Conservation (phyloP, 2,329 filamentous ascomycete species). For the Cladosporium cucumerinum region DNA sequence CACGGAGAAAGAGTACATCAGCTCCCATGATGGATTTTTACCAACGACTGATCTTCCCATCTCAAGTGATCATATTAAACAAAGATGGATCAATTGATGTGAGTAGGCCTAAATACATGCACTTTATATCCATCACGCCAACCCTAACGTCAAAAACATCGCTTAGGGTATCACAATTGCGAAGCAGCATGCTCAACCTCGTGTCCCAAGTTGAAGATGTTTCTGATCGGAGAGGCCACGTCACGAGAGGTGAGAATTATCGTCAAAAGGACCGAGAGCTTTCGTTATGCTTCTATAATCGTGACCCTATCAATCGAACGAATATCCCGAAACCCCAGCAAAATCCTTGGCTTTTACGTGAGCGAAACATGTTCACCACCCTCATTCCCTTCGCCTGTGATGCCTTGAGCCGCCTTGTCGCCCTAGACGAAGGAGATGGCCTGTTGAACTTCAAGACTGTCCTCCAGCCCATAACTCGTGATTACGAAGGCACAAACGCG, state of each 20-base stretch:
- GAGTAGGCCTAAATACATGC: too few species aligned
- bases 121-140: neutral
- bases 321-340: too few species aligned
- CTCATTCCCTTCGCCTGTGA: neutral
- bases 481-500: neutral
- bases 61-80: too few species aligned
- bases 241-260: neutral
- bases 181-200: neutral
- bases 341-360: too few species aligned
- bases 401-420: neutral
- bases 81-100: too few species aligned
- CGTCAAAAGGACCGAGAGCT: neutral
- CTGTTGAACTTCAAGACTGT: neutral
- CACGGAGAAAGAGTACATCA: too few species aligned
- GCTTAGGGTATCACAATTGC: neutral
- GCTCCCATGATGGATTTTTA: too few species aligned
- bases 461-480: neutral
- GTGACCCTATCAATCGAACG: too few species aligned
- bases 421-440: neutral
- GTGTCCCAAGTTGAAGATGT: neutral
- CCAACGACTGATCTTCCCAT: too few species aligned
- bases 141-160: neutral
- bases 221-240: neutral
- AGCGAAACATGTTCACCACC: neutral
- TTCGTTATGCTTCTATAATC: too few species aligned